phyloP scores from a whole-genome alignment of 177 flowering plant species.

The Telopea speciosissima region DNA sequence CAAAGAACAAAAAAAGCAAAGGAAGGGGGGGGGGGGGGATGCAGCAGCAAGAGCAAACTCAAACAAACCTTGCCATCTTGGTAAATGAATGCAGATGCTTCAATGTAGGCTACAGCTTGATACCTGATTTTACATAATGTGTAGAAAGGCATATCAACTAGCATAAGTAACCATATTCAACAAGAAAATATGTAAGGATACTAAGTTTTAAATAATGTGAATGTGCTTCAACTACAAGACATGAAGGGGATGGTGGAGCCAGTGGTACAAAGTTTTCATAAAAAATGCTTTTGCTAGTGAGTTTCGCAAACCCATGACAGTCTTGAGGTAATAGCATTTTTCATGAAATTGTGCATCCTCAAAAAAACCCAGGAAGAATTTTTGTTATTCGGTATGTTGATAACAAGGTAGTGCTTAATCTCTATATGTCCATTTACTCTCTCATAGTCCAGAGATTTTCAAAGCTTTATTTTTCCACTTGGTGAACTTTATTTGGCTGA shows the following conservation, averaged over 20 bases:
- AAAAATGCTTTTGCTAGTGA: background rate
- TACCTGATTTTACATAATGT: conserved; percentile 47
- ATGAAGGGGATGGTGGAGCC: background rate
- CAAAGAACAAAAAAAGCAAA: too few species aligned
- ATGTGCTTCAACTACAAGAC: background rate
- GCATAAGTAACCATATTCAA: background rate
- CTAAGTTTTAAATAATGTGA: background rate
- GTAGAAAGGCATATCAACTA: background rate
- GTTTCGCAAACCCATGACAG: background rate
- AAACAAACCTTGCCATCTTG: conserved; percentile 89
- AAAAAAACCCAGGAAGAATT: too few species aligned
- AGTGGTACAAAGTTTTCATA: background rate
- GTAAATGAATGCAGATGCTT: conserved; percentile 92
- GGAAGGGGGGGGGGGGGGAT: too few species aligned
- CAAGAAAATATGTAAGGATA: background rate
- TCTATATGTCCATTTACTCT: too few species aligned
- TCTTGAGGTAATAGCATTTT: background rate
- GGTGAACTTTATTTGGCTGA: too few species aligned
- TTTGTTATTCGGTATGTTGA: too few species aligned
- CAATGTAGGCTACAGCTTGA: conserved; percentile 93
- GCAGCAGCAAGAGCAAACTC: too few species aligned
- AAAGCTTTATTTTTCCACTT: too few species aligned
- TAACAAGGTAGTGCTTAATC: too few species aligned
- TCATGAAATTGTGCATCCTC: too few species aligned
- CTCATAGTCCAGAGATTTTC: too few species aligned